Base-by-base conservation (phyloP, 1,284 basidiomycete species). In the Puccinia hordei region DNA sequence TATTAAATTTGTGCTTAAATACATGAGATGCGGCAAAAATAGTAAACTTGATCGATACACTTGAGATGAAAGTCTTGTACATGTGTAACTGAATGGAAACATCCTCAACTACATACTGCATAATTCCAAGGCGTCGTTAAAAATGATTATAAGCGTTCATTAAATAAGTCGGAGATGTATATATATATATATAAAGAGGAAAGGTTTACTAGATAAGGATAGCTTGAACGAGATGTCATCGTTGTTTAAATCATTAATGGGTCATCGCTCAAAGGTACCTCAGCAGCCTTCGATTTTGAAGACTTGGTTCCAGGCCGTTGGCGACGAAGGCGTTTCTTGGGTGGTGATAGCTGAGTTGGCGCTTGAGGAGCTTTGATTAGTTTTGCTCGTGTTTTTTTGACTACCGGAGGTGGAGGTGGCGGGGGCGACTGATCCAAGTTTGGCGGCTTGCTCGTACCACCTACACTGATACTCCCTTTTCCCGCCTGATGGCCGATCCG, bases 191-290 rank as follows among this genome's bases (percentile, higher is more conserved):
- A n/a, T n/a, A n/a, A n/a, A n/a, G n/a, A n/a, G n/a, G n/a, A 41
- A 41, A 12, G 38, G 12, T 41, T 4, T 41, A 41, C 38, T 41
- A 41, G 38, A 41, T 41, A 12, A 6, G 4, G 38, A 41, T 41
- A 6, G 38, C n/a, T n/a, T n/a, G n/a, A n/a, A n/a, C n/a, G n/a
- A n/a, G n/a, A n/a, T n/a, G n/a, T n/a, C n/a, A n/a, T n/a, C n/a
- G n/a, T n/a, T 66, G 38, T 0, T 66, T 35, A 71, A 27, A 71
- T 71, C 68, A 71, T 71, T 13, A 71, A 24, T 8, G 68, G 68
- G 17, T 71, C 68, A 71, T 71, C 68, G 30, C 68, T 71, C 27
- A 24, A 2, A 51, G 46, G 51, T 22, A 13, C 13, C 19, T 53
- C 19, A 8, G 68, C 33, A 1, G 27, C 33, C 30, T 71, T 71